These are phyloP conservation scores for Erodium trifolium DNA, from an alignment of 441 rosid genomes.

Conservation along the genomic window DNA sequence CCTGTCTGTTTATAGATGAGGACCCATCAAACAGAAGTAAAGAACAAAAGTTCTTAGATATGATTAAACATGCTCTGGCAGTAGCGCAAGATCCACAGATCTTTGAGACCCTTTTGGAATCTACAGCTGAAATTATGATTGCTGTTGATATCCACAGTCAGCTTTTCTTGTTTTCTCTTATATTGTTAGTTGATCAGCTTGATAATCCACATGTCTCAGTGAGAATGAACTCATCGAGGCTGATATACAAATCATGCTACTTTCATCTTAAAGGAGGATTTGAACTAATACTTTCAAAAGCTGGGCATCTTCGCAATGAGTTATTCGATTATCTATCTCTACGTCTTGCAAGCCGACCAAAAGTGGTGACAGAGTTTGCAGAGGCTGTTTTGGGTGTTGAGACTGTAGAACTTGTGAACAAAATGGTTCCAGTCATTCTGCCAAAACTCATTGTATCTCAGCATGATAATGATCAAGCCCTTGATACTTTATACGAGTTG, in stretches of 20 bases:
- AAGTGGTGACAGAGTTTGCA: conserved; percentile 79
- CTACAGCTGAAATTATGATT: conserved; percentile 67
- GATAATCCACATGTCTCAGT: conserved; percentile 65
- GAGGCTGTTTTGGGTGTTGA: conserved; percentile 83
- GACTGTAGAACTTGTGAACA: conserved; percentile 58
- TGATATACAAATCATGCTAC: conserved; percentile 64
- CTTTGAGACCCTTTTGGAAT: conserved; percentile 77
- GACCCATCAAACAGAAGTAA: conserved; percentile 35
- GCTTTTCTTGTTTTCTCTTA: conserved; percentile 59
- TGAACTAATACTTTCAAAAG: conserved; percentile 52
- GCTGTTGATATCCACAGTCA: conserved; percentile 57
- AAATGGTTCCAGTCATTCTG: conserved; percentile 82
- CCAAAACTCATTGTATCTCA: conserved; percentile 89
- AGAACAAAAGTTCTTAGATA: conserved; percentile 47
- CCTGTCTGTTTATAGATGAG: conserved; percentile 48
- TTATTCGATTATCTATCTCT: conserved; percentile 60
- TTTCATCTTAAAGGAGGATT: conserved; percentile 81
- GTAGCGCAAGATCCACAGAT: conserved; percentile 59
- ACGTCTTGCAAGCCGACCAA: conserved; percentile 59
- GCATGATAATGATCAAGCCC: conserved; percentile 57
- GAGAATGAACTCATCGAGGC: conserved; percentile 63
- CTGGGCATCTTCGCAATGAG: conserved; percentile 49
- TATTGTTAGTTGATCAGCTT: conserved; percentile 85
- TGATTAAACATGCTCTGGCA: conserved; percentile 50
- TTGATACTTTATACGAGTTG: conserved; percentile 54